Evolutionary conservation across 352 stramenopile genomes (phyloP).

Genomic region (Globisporangium yorkense): DNA sequence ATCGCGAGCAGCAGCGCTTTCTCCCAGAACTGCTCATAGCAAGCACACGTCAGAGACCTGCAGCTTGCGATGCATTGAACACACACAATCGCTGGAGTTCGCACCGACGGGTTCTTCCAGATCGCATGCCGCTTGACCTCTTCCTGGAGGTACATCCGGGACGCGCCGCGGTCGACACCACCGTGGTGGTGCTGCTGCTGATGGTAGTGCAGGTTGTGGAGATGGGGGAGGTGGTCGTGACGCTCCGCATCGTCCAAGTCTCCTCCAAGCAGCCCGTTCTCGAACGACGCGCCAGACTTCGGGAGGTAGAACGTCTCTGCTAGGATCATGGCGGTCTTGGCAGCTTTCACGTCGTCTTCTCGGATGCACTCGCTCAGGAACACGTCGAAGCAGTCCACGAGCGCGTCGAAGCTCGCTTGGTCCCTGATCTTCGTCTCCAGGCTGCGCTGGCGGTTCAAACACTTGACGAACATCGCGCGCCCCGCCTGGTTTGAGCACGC

Average conservation of each 20-base stretch:
- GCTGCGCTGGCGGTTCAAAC: slow-evolving; percentile 75
- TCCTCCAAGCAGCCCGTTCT: not conserved
- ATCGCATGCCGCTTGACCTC: slow-evolving; percentile 82
- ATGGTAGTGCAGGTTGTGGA: not conserved
- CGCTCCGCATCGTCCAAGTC: not conserved
- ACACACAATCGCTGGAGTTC: not conserved
- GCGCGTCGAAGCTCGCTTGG: slow-evolving; percentile 42
- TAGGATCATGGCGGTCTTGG: slow-evolving; percentile 86
- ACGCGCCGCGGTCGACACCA: slow-evolving; percentile 26
- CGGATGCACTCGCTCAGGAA: slow-evolving; percentile 73
- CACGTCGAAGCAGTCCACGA: slow-evolving; percentile 62
- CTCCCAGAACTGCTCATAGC: slow-evolving; percentile 66
- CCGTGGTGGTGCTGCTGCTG: slow-evolving; percentile 5
- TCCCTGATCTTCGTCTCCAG: slow-evolving; percentile 71
- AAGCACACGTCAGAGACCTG: not conserved
- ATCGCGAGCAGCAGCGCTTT: slow-evolving; percentile 79
- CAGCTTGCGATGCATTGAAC: too few relatives aligned
- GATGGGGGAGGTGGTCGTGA: slow-evolving; percentile 11
- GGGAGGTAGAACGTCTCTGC: slow-evolving; percentile 75
- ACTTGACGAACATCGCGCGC: slow-evolving; percentile 74
- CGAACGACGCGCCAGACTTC: slow-evolving; percentile 2
- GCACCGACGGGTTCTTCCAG: slow-evolving; percentile 74
- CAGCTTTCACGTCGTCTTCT: slow-evolving; percentile 77
- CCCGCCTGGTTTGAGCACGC: slow-evolving; percentile 23
- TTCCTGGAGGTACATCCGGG: slow-evolving; percentile 73